Conservation (phyloP, 257 asterid species). For the Marsdenia floribunda region DNA sequence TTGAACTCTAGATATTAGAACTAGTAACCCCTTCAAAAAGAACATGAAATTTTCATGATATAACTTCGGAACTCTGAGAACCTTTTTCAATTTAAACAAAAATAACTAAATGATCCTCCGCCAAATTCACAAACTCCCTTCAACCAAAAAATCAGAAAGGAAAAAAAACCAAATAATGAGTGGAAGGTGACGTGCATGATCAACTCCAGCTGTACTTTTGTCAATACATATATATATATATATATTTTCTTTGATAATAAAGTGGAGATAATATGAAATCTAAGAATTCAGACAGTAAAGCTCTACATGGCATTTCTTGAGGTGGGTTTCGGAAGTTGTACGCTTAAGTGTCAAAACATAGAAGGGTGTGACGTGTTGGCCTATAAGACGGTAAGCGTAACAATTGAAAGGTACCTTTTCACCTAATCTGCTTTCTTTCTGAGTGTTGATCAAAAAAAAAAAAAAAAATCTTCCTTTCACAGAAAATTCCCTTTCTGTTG, state of each 20-base stretch:
- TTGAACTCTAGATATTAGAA: neutral
- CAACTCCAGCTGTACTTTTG: neutral
- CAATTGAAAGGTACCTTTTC: neutral
- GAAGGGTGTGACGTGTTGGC: neutral
- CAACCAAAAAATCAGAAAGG: neutral
- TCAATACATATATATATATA: neutral
- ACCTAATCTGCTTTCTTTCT: too few species aligned
- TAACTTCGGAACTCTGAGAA: neutral
- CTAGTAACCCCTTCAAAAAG: neutral
- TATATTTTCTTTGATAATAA: neutral
- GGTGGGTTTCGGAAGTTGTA: neutral
- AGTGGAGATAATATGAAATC: neutral
- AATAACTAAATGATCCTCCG: neutral
- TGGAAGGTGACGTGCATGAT: neutral
- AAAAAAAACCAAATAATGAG: neutral
- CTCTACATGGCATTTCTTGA: neutral
- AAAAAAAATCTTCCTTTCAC: too few species aligned
- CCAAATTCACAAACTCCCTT: neutral
- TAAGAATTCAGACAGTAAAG: neutral
- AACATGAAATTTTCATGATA: neutral
- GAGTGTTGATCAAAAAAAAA: too few species aligned
- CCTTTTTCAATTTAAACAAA: neutral
- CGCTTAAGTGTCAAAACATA: neutral
- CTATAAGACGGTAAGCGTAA: neutral
- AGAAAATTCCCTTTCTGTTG: neutral